phyloP scores from a whole-genome alignment of 1,139 yeast species.

The Suhomyces choctaworum region DNA sequence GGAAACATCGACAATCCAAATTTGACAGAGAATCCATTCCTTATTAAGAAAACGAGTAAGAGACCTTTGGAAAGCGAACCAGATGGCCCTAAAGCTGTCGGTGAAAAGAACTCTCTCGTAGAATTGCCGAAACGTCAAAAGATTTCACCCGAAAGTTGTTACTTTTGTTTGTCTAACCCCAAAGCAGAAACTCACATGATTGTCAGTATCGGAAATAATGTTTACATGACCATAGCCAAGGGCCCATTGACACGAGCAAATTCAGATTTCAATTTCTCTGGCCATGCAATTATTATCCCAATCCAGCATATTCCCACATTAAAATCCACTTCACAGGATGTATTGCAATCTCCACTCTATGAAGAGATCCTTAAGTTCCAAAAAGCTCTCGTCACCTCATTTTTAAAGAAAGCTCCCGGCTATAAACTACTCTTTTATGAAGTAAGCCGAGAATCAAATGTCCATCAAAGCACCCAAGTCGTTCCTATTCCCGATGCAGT shows the following conservation, averaged over 20 bases:
- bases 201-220: constrained; percentile 64
- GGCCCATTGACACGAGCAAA: constrained; percentile 73
- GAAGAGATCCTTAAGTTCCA: constrained; percentile 43
- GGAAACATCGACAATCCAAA: constrained; percentile 13
- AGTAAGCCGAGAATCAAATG: constrained; percentile 53
- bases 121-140: constrained; percentile 21
- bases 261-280: constrained; percentile 56
- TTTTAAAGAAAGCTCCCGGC: constrained; percentile 30
- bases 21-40: constrained; percentile 42
- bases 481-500: constrained; percentile 55
- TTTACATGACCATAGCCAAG: constrained; percentile 78
- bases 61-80: not conserved
- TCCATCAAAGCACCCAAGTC: constrained; percentile 67
- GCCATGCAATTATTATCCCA: constrained; percentile 84
- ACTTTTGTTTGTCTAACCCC: constrained; percentile 83
- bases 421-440: constrained; percentile 60
- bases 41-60: constrained; percentile 2
- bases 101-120: not conserved
- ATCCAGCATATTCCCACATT: constrained; percentile 66
- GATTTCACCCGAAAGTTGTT: constrained; percentile 60
- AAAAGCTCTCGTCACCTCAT: constrained; percentile 46
- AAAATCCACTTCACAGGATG: constrained; percentile 18
- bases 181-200: constrained; percentile 79
- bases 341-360: constrained; percentile 21
- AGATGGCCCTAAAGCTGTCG: not conserved